These are phyloP conservation scores for Gossypium schwendimanii DNA, from an alignment of 441 rosid species.

Conservation along the genomic window DNA sequence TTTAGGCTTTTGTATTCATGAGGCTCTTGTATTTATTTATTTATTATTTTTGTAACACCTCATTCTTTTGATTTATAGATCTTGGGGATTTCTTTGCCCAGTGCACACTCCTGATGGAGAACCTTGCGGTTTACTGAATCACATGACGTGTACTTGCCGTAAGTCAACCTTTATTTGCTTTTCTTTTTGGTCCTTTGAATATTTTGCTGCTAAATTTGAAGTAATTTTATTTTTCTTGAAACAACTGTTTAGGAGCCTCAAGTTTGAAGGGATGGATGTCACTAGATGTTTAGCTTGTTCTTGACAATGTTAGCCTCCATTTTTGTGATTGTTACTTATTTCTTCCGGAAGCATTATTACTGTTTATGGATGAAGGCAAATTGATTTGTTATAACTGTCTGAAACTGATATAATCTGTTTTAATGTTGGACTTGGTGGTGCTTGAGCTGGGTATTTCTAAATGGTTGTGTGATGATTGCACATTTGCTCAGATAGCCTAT, in stretches of 20 bases:
- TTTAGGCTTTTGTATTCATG: background rate
- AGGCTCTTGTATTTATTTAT: background rate
- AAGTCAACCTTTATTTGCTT: slow-evolving; percentile 29
- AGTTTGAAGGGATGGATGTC: background rate
- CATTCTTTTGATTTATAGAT: slow-evolving; percentile 39
- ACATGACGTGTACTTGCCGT: slow-evolving; percentile 81
- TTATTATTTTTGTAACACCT: background rate
- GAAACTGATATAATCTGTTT: background rate
- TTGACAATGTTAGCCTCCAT: background rate
- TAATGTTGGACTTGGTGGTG: background rate
- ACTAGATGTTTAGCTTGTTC: background rate
- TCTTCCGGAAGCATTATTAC: background rate
- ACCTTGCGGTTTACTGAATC: slow-evolving; percentile 94
- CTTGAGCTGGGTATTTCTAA: background rate
- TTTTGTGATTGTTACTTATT: background rate
- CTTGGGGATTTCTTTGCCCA: slow-evolving; percentile 99
- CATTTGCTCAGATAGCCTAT: background rate
- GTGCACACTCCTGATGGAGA: slow-evolving; percentile 99
- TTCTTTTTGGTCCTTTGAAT: background rate
- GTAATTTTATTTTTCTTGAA: background rate
- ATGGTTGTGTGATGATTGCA: background rate
- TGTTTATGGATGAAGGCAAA: background rate
- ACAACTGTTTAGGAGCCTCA: background rate
- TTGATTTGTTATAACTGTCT: background rate
- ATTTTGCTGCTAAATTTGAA: background rate